Base-by-base conservation (phyloP, 441 rosid genomes). In the Erysimum pusillum region DNA sequence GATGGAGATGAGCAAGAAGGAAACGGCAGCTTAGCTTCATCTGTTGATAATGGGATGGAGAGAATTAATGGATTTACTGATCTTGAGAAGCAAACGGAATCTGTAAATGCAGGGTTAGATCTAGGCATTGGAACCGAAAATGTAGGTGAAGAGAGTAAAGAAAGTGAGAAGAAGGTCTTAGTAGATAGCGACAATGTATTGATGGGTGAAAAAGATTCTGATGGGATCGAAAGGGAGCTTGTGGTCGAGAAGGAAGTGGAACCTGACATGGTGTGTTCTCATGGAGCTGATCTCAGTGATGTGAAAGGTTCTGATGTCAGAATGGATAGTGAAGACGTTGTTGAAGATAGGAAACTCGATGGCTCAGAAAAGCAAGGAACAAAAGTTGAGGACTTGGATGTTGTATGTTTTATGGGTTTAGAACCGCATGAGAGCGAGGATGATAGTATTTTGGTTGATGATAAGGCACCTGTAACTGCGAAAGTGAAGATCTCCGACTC, bases 401-500 rank as follows among this genome's bases (percentile, higher is more conserved):
- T 18, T 42, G 73, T 76, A 53, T 80, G 80, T 63, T 78, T 56
- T 44, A 80, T 49, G 38, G 90, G 81, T 79, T 78, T 73, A 67
- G 56, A 80, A 69, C 72, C 77, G 7, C 52, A 38, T 61, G 64
- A 75, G 69, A 56, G 70, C 28, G 31, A 46, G 9, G 62, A 28
- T 34, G 57, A 61, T 63, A 48, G 63, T 11, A 20, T 28, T 51
- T 75, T 20, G 76, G 68, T 77, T 62, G 73, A 69, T 67, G 68
- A 34, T 8, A 38, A 39, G 64, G 75, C 32, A 7, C 56, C 46
- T 35, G 76, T 61, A 38, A 49, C 74, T 61, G 41, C 60, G 0
- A 80, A 77, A 36, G 36, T 3, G 39, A 82, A 71, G 66, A 65
- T 86, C 53, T 45, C 82, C 78, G 87, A 63, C 11, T 69, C 83